Evolutionary conservation across 2,329 filamentous ascomycete genomes (phyloP).

Genomic region (Beauveria pseudobassiana): DNA sequence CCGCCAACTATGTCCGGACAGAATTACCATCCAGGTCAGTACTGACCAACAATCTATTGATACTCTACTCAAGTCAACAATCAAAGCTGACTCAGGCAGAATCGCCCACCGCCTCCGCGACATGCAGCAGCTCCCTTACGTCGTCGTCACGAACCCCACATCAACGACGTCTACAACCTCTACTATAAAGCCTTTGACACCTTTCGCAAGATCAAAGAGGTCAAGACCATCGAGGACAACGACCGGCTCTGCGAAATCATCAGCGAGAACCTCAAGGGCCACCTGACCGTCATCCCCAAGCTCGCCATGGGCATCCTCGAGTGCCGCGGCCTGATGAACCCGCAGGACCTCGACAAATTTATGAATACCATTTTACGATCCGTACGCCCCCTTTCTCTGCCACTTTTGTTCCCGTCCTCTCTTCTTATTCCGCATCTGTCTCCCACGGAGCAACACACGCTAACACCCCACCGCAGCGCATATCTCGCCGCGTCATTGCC

Average conservation of each 20-base stretch:
- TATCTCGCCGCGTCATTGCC: constrained; percentile 91
- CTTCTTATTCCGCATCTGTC: too few relatives aligned
- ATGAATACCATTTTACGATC: constrained; percentile 92
- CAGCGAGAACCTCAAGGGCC: constrained; percentile 71
- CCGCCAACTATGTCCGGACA: constrained; percentile 93
- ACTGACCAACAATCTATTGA: neutral
- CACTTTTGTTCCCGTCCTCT: neutral
- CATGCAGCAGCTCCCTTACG: constrained; percentile 93
- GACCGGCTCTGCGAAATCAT: constrained; percentile 78
- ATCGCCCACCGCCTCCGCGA: constrained; percentile 91
- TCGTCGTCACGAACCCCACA: constrained; percentile 92
- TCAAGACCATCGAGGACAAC: constrained; percentile 83
- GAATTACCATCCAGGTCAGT: constrained; percentile 77
- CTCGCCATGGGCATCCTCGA: constrained; percentile 92
- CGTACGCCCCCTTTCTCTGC: constrained; percentile 35
- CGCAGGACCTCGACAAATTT: constrained; percentile 79
- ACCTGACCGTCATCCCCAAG: constrained; percentile 88
- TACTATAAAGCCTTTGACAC: constrained; percentile 96
- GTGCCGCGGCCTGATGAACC: constrained; percentile 73
- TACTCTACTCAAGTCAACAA: neutral
- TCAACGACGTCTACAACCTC: constrained; percentile 90
- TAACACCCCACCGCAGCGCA: constrained; percentile 50
- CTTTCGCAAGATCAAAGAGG: constrained; percentile 75
- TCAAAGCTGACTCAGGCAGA: constrained; percentile 34
- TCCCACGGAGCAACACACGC: neutral